Evolutionary conservation across 331 rosid species (phyloP), one percentile per base, ranked within the genome.

Genomic region (Pyracantha coccinea): DNA sequence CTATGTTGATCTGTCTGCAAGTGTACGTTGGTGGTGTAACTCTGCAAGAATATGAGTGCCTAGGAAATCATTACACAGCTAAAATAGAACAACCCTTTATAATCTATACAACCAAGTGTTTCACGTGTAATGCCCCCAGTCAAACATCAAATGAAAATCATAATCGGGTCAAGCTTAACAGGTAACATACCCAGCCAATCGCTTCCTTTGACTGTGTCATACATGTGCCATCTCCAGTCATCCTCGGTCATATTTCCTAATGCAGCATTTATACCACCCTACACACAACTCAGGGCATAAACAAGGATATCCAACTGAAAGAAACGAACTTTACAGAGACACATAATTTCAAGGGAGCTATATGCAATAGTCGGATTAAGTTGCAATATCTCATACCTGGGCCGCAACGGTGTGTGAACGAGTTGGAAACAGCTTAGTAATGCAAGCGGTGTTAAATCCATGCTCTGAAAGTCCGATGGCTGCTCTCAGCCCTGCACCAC

Each of bases 151-250:
- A 52, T 14, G 60, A 32, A 38, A 29, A 38, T 4, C 17, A n/a
- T 5, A 62, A 13, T 35, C 20, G 59, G 8, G 23, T 53, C 38
- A 3, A 54, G 31, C 13, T 27, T 15, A 53, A 64, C 64, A 60
- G 52, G 70, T 32, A 55, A 44, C 77, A 19, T 83, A 92, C 99
- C 99, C 71, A 95, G 89, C 99, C 99, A 95, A 82, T 95, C 99
- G 78, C 99, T 95, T 88, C 99, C 99, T 78, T 95, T 95, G 82
- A 95, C 97, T 20, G 99, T 95, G 85, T 92, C 99, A 33, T 95
- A 95, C 97, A 95, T 92, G 89, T 95, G 99, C 99, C 99, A 95
- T 89, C 97, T 92, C 99, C 97, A 92, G 86, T 95, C 99, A 86
- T 95, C 99, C 85, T 92, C 99, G 16, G 85, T 59, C 99, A 95